These are phyloP conservation scores for Prillingera fragicola DNA, from an alignment of 1,284 basidiomycete species.

Conservation along the genomic window DNA sequence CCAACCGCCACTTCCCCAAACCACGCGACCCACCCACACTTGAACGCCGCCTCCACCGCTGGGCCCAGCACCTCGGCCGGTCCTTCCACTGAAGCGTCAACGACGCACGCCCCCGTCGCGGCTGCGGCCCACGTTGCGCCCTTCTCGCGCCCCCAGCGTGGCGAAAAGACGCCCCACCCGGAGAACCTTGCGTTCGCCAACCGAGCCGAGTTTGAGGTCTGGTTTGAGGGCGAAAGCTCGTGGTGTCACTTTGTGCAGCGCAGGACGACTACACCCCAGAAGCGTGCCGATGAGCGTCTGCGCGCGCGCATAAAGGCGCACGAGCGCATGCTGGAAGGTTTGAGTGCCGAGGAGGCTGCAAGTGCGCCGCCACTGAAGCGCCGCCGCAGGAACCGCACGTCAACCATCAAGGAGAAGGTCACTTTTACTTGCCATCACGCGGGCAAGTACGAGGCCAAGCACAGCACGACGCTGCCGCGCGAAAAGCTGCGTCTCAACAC, in stretches of 20 bases:
- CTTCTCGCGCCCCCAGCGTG: slow-evolving; percentile 28
- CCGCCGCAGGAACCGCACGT: slow-evolving; percentile 34
- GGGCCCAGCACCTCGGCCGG: background rate
- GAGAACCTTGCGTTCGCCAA: slow-evolving; percentile 26
- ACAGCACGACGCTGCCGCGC: slow-evolving; percentile 32
- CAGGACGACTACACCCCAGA: slow-evolving; percentile 41
- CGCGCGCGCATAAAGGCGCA: slow-evolving; percentile 38
- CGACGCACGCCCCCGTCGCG: slow-evolving; percentile 11
- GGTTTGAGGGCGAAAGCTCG: slow-evolving; percentile 39
- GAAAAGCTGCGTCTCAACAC: slow-evolving; percentile 42
- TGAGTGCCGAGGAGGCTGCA: slow-evolving; percentile 37
- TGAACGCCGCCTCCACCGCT: background rate
- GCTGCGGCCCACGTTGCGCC: slow-evolving; percentile 27
- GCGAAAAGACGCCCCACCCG: slow-evolving; percentile 34
- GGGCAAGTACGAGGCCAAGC: slow-evolving; percentile 38
- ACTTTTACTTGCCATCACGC: slow-evolving; percentile 47
- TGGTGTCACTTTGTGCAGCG: slow-evolving; percentile 48
- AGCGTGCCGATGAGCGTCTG: slow-evolving; percentile 40
- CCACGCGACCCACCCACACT: background rate
- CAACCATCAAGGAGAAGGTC: slow-evolving; percentile 38
- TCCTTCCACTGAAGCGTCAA: background rate
- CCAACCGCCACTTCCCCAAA: background rate
- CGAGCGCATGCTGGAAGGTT: slow-evolving; percentile 25
- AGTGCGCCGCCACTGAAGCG: slow-evolving; percentile 34
- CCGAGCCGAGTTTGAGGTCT: slow-evolving; percentile 31